A percentile compares a stretch with the other conserved stretches of the same genome.
Conservation (phyloP, 371 early-diverging fungal species). For the Nematocida sp. region DNA sequence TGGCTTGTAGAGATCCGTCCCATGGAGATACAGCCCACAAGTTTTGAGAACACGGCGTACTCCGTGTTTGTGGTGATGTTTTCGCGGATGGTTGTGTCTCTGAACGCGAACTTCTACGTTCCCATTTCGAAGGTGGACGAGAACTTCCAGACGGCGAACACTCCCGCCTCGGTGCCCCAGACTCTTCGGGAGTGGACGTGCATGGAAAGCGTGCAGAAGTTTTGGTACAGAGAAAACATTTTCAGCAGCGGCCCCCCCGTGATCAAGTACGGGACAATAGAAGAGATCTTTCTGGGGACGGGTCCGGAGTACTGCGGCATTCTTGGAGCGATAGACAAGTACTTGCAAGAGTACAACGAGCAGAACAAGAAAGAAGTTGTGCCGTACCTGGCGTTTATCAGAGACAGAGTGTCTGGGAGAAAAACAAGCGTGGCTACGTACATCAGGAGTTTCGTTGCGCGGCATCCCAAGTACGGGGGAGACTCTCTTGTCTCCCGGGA, state of each 20-base stretch:
- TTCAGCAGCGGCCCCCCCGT: slow-evolving; percentile 66
- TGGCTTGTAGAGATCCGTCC: slow-evolving; percentile 96
- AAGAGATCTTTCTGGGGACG: slow-evolving; percentile 86
- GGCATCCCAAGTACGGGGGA: slow-evolving; percentile 78
- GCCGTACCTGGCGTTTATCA: slow-evolving; percentile 69
- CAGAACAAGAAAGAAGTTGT: neutral
- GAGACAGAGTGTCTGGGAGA: slow-evolving; percentile 61
- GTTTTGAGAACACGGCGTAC: slow-evolving; percentile 92
- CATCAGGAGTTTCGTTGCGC: slow-evolving; percentile 76
- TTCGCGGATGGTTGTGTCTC: slow-evolving; percentile 77
- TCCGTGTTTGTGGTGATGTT: slow-evolving; percentile 81
- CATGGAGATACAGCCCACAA: slow-evolving; percentile 91
- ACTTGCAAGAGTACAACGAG: slow-evolving; percentile 69
- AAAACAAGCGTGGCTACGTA: slow-evolving; percentile 67
- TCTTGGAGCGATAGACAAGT: slow-evolving; percentile 37
- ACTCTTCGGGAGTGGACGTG: neutral
- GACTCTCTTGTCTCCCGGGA: slow-evolving; percentile 76
- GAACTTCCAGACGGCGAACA: slow-evolving; percentile 80
- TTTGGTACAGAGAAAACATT: slow-evolving; percentile 55
- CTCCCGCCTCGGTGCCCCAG: neutral
- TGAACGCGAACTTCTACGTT: slow-evolving; percentile 83
- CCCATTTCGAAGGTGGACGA: slow-evolving; percentile 77
- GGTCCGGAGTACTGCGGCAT: slow-evolving; percentile 57
- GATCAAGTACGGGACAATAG: slow-evolving; percentile 72
- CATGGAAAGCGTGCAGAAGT: slow-evolving; percentile 21